These are phyloP conservation scores for Annulohypoxylon moriforme DNA, from an alignment of 495 filamentous ascomycete species.

Conservation along the genomic window DNA sequence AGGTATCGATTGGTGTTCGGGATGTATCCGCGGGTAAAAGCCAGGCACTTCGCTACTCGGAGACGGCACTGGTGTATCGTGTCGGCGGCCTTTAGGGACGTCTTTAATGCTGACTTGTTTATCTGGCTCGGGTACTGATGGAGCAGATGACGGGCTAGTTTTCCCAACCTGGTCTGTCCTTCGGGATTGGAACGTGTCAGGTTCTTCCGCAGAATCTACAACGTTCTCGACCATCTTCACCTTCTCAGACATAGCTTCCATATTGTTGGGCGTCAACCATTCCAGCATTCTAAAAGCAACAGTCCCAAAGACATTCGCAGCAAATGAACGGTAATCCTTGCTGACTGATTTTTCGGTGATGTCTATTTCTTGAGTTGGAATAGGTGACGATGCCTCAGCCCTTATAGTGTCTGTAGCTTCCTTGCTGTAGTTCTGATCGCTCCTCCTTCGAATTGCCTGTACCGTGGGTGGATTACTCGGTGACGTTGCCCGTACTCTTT, in stretches of 20 bases:
- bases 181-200: slow-evolving; percentile 11
- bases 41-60: slow-evolving; percentile 20
- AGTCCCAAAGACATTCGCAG: slow-evolving; percentile 83
- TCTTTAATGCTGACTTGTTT: background rate
- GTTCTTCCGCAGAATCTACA: slow-evolving; percentile 12
- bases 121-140: slow-evolving; percentile 16
- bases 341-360: slow-evolving; percentile 62
- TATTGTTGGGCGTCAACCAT: slow-evolving; percentile 71
- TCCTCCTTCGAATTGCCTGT: slow-evolving; percentile 32
- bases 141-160: slow-evolving; percentile 12
- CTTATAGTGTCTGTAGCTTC: slow-evolving; percentile 31
- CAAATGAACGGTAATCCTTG: slow-evolving; percentile 86
- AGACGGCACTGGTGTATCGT: slow-evolving; percentile 1
- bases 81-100: slow-evolving; percentile 9
- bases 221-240: slow-evolving; percentile 20
- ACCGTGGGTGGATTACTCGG: background rate
- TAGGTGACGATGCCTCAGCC: background rate
- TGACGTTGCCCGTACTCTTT: slow-evolving; percentile 7
- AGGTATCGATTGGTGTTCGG: slow-evolving; percentile 22
- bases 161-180: slow-evolving; percentile 16
- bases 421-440: slow-evolving; percentile 26
- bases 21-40: slow-evolving; percentile 23
- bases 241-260: slow-evolving; percentile 56
- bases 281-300: slow-evolving; percentile 81
- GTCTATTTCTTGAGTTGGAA: slow-evolving; percentile 25